phyloP scores from a whole-genome alignment of 345 rosid genomes.

The Syzygium aqueum region DNA sequence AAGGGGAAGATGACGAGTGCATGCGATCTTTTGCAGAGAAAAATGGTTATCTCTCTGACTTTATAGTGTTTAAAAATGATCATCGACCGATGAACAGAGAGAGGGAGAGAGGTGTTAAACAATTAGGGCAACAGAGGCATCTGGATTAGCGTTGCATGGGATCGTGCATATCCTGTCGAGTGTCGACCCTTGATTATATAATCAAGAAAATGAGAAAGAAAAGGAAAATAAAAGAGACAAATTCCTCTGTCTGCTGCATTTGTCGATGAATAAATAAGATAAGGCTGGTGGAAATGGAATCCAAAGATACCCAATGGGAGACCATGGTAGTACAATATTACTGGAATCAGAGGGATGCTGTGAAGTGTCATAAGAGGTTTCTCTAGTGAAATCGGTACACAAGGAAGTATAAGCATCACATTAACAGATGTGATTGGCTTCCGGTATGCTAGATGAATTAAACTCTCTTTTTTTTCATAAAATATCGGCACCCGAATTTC shows the following conservation, averaged over 20 bases:
- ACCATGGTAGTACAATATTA: not conserved
- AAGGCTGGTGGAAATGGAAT: not conserved
- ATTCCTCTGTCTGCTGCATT: not conserved
- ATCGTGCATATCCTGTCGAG: constrained; percentile 18
- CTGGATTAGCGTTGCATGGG: constrained; percentile 39
- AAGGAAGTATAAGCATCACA: too few species aligned
- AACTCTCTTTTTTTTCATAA: not conserved
- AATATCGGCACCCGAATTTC: not conserved
- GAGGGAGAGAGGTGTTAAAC: too few species aligned
- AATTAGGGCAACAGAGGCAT: not conserved
- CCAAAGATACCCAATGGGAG: not conserved
- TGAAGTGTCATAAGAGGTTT: not conserved
- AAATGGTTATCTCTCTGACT: not conserved
- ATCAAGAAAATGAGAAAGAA: fast-evolving
- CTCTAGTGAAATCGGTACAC: not conserved
- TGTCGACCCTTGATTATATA: not conserved
- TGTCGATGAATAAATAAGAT: not conserved
- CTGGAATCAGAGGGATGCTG: not conserved
- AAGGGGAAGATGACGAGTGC: not conserved
- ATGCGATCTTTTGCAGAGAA: not conserved
- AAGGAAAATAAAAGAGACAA: not conserved
- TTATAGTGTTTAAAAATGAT: too few species aligned
- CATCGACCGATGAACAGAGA: too few species aligned
- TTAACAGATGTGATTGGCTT: not conserved
- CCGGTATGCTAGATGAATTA: not conserved